Evolutionary conservation across 2,329 filamentous ascomycete genomes (phyloP), one percentile per base, ranked within the genome.

Genomic region (Fusarium tanahbumbuense): DNA sequence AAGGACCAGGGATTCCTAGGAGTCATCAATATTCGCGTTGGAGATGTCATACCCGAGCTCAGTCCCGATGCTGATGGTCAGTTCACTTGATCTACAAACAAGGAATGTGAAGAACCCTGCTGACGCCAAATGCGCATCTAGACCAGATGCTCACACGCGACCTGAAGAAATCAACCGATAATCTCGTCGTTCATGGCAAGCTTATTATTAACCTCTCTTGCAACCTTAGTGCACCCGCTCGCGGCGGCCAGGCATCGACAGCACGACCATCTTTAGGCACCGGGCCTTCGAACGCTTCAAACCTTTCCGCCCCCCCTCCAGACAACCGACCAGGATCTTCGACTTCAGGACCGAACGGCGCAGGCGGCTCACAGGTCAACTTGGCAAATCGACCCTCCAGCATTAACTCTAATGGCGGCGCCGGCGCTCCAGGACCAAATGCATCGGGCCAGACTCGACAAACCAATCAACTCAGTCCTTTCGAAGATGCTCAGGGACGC

Each of bases 1-100:
- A 99, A 98, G 93, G 96, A 99, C 76, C 96, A 99, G 80, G 96
- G 96, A 11, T 99, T 99, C 78, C 86, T 99, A 9, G 96, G 96
- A 61, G 96, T 99, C 57, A 98, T 99, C 78, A 99, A 99, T 80
- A 92, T 99, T 75, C 91, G 94, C 63, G 92, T 99, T 73, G 96
- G 96, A 75, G 94, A 97, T 85, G 92, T 96, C 41, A 93, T 99
- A 74, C 78, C 79, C 28, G 95, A 98, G 79, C 85, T 99, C 71
- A 91, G 93, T 69, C 89, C 93, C 62, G 94, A 94, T 61, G 92
- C 93, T 70, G 96, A 98, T 84, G 95, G 96, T 98, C 86, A 78
- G 87, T 84, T 63, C 60, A 52, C 60, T 55, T 41, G n/a, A 58
- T 27, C 41, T 54, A 52, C 37, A 44, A 45, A 52, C 53, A 27